Conservation (phyloP, 2,329 filamentous ascomycete species). For the Dothistroma pini region DNA sequence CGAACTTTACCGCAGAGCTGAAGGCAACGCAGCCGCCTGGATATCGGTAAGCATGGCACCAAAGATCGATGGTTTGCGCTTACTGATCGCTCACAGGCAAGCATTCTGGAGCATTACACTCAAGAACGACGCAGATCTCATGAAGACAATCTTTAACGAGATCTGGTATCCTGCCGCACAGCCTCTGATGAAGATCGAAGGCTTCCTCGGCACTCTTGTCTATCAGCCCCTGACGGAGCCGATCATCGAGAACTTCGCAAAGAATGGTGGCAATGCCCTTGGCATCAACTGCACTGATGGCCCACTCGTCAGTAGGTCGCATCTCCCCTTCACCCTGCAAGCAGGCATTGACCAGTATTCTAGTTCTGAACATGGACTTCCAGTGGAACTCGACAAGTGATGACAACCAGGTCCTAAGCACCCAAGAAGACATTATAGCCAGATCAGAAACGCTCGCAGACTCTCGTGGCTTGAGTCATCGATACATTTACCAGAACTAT, state of each 20-base stretch:
- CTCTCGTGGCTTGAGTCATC: conserved; percentile 4
- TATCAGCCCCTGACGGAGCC: conserved; percentile 14
- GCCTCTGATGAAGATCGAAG: conserved; percentile 8
- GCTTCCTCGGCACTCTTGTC: conserved; percentile 7
- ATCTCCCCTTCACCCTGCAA: neutral
- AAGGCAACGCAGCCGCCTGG: conserved; percentile 11
- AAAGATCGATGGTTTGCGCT: neutral
- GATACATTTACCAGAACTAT: conserved; percentile 14
- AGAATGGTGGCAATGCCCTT: conserved; percentile 17
- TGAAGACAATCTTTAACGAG: conserved; percentile 9
- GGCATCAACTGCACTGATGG: conserved; percentile 10
- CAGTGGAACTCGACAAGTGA: conserved; percentile 21
- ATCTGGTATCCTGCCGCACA: conserved; percentile 8
- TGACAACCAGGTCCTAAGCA: conserved; percentile 17
- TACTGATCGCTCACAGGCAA: neutral
- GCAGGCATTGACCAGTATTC: neutral
- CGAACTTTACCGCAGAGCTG: conserved; percentile 9
- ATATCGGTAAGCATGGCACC: neutral
- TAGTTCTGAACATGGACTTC: conserved; percentile 13
- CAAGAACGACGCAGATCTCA: conserved; percentile 6
- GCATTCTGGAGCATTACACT: conserved; percentile 10
- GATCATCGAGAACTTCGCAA: conserved; percentile 17
- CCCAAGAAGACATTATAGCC: conserved; percentile 11
- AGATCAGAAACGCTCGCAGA: neutral
- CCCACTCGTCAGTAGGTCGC: conserved; percentile 12